These are phyloP conservation scores for Ceratobasidium sp. DNA, from an alignment of 1,284 basidiomycete genomes.

Conservation along the genomic window DNA sequence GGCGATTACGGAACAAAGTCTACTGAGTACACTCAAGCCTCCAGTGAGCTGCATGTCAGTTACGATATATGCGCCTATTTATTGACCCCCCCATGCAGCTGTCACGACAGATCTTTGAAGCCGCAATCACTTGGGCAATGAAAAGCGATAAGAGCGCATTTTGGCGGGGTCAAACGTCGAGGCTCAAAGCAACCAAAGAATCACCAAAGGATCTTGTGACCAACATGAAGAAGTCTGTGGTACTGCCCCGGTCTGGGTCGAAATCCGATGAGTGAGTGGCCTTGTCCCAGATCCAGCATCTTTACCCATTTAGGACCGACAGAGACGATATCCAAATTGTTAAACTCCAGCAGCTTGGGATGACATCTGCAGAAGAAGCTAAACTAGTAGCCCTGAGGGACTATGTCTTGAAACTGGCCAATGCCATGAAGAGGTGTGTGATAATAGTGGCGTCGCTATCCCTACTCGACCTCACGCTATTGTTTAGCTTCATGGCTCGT, in stretches of 20 bases:
- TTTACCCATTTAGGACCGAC: slow-evolving; percentile 41
- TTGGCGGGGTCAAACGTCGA: slow-evolving; percentile 66
- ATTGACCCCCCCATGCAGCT: slow-evolving; percentile 58
- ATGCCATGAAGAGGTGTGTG: slow-evolving; percentile 64
- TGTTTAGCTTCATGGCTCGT: slow-evolving; percentile 65
- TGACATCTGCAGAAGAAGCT: slow-evolving; percentile 77
- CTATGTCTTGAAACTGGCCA: slow-evolving; percentile 84
- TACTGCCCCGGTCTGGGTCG: slow-evolving; percentile 53
- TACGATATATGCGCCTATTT: not conserved
- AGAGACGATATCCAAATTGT: slow-evolving; percentile 78
- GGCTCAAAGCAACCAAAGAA: slow-evolving; percentile 53
- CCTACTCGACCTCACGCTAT: not conserved
- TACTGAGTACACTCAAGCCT: slow-evolving; percentile 76
- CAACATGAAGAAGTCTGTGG: slow-evolving; percentile 61
- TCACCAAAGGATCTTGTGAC: slow-evolving; percentile 72
- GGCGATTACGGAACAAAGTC: slow-evolving; percentile 72
- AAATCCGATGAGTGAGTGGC: slow-evolving; percentile 75
- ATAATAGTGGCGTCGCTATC: not conserved
- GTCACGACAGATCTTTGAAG: slow-evolving; percentile 80
- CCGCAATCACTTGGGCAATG: slow-evolving; percentile 88
- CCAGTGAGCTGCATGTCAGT: slow-evolving; percentile 80
- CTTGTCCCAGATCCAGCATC: not conserved
- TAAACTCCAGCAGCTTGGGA: slow-evolving; percentile 80
- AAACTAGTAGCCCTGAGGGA: slow-evolving; percentile 87
- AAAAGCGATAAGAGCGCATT: slow-evolving; percentile 75